Percentiles rank a stretch among this genome's conserved stretches.
phyloP scores from a whole-genome alignment of 805 yeast genomes.

The Spathaspora boniae region DNA sequence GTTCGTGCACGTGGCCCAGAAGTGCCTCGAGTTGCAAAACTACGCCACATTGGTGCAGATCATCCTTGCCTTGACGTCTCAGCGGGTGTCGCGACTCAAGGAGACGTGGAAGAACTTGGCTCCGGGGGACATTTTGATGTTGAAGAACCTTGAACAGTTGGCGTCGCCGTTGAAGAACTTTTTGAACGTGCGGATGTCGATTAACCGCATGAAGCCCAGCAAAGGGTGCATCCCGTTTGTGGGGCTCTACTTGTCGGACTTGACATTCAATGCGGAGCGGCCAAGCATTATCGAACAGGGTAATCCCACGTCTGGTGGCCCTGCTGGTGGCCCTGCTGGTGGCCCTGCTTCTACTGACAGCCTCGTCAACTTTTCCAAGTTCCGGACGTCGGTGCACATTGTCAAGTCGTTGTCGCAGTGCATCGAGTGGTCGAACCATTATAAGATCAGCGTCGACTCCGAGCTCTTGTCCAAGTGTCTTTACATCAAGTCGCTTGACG shows the following conservation, averaged over 20 bases:
- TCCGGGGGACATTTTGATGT: constrained; percentile 65
- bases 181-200: constrained; percentile 57
- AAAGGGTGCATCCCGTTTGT: constrained; percentile 88
- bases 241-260: constrained; percentile 80
- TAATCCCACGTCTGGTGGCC: constrained; percentile 5
- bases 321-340: constrained; percentile 2
- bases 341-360: no score
- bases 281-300: constrained; percentile 42
- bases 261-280: constrained; percentile 68
- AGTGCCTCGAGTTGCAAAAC: constrained; percentile 70
- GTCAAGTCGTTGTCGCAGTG: constrained; percentile 74
- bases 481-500: constrained; percentile 69
- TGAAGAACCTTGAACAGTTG: constrained; percentile 65
- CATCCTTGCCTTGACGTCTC: constrained; percentile 72
- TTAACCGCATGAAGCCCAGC: constrained; percentile 57
- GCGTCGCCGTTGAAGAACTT: constrained; percentile 77
- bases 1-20: constrained; percentile 81
- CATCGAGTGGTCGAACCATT: constrained; percentile 81
- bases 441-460: constrained; percentile 50
- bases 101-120: constrained; percentile 74
- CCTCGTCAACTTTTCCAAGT: constrained; percentile 73
- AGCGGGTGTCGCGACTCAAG: constrained; percentile 52
- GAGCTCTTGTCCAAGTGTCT: constrained; percentile 80
- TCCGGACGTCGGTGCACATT: constrained; percentile 69
- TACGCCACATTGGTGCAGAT: constrained; percentile 87